Evolutionary conservation across 73 alveolate genomes (phyloP).

Genomic region (Paramecium tetraurelia): DNA sequence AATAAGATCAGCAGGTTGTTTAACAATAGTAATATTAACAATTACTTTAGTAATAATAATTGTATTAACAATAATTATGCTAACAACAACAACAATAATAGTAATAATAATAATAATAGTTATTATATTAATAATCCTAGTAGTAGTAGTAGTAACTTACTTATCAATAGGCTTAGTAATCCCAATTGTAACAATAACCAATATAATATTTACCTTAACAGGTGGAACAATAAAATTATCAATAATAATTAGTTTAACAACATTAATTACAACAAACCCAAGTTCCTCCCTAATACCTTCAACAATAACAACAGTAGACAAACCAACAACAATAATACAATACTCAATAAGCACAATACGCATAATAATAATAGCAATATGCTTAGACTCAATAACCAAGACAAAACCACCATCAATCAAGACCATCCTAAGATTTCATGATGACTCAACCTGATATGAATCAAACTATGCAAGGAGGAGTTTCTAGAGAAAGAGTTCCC

Average conservation of each 20-base stretch:
- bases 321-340: background rate
- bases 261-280: background rate
- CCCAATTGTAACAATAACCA: background rate
- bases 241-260: background rate
- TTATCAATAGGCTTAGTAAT: background rate
- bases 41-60: background rate
- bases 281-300: background rate
- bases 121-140: background rate
- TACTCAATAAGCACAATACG: background rate
- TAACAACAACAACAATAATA: background rate
- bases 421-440: background rate
- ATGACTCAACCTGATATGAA: background rate
- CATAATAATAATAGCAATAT: background rate
- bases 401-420: background rate
- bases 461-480: background rate
- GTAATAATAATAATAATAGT: background rate
- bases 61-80: background rate
- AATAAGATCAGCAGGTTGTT: background rate
- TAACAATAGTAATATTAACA: background rate
- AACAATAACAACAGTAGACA: background rate
- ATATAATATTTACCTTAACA: background rate
- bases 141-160: background rate
- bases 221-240: background rate
- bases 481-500: conserved; percentile 26
- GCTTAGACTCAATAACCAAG: background rate